Percentiles rank a stretch among this genome's conserved stretches.
Evolutionary conservation across 2,329 filamentous ascomycete genomes (phyloP).

Genomic region (Cadophora luteo-olivacea): DNA sequence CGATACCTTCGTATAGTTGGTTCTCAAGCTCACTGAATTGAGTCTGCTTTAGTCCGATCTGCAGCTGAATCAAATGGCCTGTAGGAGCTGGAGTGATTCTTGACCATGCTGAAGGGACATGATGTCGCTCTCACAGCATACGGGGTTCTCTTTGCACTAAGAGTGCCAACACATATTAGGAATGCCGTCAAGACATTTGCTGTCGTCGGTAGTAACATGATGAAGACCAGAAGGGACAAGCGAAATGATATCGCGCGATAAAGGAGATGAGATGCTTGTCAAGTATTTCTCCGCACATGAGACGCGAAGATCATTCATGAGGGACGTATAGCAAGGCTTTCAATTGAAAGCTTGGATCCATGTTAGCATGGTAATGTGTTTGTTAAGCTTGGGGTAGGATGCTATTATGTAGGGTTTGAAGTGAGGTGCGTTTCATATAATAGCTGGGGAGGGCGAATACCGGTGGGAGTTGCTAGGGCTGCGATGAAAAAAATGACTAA

Average conservation of each 20-base stretch:
- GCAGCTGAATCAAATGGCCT: conserved; percentile 56
- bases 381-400: not conserved
- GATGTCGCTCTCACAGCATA: conserved; percentile 62
- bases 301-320: not conserved
- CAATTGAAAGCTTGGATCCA: not conserved
- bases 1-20: conserved; percentile 57
- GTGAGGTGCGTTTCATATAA: not conserved
- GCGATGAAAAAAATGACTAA: too few relatives aligned
- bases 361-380: not conserved
- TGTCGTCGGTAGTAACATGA: conserved; percentile 10
- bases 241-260: not conserved
- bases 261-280: not conserved
- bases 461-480: too few relatives aligned
- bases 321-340: not conserved
- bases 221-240: not conserved
- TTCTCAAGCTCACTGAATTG: conserved; percentile 61
- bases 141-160: conserved; percentile 27
- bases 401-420: not conserved
- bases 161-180: conserved; percentile 21
- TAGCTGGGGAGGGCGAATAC: too few relatives aligned
- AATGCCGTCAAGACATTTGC: conserved; percentile 22
- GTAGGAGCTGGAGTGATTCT: conserved; percentile 54
- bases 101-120: conserved; percentile 58
- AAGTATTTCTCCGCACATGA: not conserved
- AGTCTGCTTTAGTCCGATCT: conserved; percentile 64